phyloP scores from a whole-genome alignment of 2,329 filamentous ascomycete genomes.

The Mollisia scopiformis region DNA sequence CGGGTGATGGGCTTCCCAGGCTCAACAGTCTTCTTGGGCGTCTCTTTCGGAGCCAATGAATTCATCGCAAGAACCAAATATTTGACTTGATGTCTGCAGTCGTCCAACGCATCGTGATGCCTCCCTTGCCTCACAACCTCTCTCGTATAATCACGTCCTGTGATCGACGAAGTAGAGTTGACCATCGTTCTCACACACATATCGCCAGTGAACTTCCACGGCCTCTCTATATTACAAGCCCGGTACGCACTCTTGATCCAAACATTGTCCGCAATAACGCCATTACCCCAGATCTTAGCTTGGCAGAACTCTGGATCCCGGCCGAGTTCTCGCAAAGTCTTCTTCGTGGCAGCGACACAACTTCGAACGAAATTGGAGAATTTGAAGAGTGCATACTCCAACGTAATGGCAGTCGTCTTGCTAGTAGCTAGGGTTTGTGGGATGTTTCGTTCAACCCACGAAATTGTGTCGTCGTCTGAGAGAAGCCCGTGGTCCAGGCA shows the following conservation, averaged over 20 bases:
- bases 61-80: conserved; percentile 22
- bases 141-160: conserved; percentile 10
- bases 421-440: conserved; percentile 18
- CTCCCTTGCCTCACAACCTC: conserved; percentile 2
- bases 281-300: conserved; percentile 25
- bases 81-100: conserved; percentile 21
- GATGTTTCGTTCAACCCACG: conserved; percentile 14
- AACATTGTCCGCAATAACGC: conserved; percentile 19
- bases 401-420: conserved; percentile 1
- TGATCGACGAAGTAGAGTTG: neutral
- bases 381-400: conserved; percentile 13
- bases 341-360: neutral
- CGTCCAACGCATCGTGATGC: conserved; percentile 22
- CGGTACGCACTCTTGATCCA: conserved; percentile 21
- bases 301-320: conserved; percentile 5
- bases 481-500: conserved; percentile 7
- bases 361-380: conserved; percentile 15
- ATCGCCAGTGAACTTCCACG: conserved; percentile 21
- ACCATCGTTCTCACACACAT: conserved; percentile 25
- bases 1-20: neutral
- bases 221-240: conserved; percentile 16
- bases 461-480: neutral
- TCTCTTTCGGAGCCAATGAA: neutral
- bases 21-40: neutral
- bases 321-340: conserved; percentile 4